Base-by-base conservation (phyloP, 2,329 filamentous ascomycete species). In the Nannizziopsis barbatae region DNA sequence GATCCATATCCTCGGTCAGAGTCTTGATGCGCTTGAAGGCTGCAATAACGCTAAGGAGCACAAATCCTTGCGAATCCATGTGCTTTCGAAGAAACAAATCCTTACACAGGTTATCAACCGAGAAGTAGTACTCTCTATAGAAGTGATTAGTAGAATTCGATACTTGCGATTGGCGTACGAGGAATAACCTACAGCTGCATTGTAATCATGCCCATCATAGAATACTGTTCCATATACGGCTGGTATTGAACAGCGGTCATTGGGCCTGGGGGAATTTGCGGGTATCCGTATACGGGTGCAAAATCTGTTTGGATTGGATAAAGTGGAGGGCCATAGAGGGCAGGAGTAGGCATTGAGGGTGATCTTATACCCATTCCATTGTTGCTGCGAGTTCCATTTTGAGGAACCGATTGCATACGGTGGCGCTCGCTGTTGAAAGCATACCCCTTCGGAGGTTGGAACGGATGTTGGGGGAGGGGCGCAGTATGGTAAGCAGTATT, bases 11-110 rank as follows among this genome's bases (percentile, higher is more conserved):
- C 44, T 78, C 77, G 0, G 83, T 84, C 27, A 93, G 69, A 22
- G 76, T 71, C 65, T 81, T 82, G 62, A 94, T 83, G 51, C 92
- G 83, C 65, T 86, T 87, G 73, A 98, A 98, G n/a, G 75, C 76
- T 17, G 84, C 77, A 57, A 98, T 83, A 50, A 95, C 77, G 31
- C 76, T 74, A 45, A 98, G 70, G 44, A 80, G 81, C 11, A 95
- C 89, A 60, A 89, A 96, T 14, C 92, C 92, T 64, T 96, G 86
- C 1, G 84, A 86, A 62, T 98, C 90, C 92, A 98, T 96, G 58
- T 89, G 82, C 59, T 79, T 81, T 50, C 92, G 83, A 51, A 98
- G 74, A 66, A 81, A 96, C 60, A 86, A 75, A 61, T 98, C 92
- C 68, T 95, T 95, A 75, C 86, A 85, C 43, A 96, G 75, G 63